Evolutionary conservation across 805 yeast genomes (phyloP), one percentile per base, ranked within the genome.

Genomic region (Candida silvatica): DNA sequence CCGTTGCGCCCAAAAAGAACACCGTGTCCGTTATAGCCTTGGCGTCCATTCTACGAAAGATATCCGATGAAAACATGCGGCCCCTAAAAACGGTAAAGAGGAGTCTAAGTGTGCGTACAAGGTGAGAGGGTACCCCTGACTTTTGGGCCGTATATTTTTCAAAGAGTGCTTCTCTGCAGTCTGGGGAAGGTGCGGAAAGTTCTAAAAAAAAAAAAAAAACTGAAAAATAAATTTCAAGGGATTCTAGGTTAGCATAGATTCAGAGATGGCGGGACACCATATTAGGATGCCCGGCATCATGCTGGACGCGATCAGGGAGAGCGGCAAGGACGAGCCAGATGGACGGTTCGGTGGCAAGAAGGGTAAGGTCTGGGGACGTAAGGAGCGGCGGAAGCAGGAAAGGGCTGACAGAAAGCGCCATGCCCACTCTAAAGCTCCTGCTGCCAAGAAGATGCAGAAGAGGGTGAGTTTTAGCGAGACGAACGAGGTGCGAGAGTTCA

Each of bases 1-100:
- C 57, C 22, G 74, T 71, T 2, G 77, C 76, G 5, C 77, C 62
- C 15, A 56, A 37, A 31, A 57, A 47, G 38, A 54, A 52, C 6
- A 52, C 58, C 3, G 54, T 47, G 33, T 56, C 59, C 5, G 57
- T 45, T 9, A 53, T 24, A 4, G 48, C 37, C 34, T 55, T 54
- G 2, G 56, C 40, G 29, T 57, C 62, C 6, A 56, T n/a, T n/a
- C n/a, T n/a, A n/a, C n/a, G n/a, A n/a, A n/a, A n/a, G n/a, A n/a
- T n/a, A n/a, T n/a, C n/a, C n/a, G n/a, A n/a, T n/a, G n/a, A n/a
- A n/a, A n/a, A n/a, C n/a, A n/a, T n/a, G n/a, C n/a, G n/a, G n/a
- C n/a, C n/a, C n/a, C n/a, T n/a, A n/a, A n/a, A n/a, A n/a, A n/a
- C n/a, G n/a, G n/a, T n/a, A n/a, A n/a, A n/a, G n/a, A n/a, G n/a